Evolutionary conservation across 176 grass and related monocot genomes (phyloP).

Genomic region (Saccharum spontaneum): DNA sequence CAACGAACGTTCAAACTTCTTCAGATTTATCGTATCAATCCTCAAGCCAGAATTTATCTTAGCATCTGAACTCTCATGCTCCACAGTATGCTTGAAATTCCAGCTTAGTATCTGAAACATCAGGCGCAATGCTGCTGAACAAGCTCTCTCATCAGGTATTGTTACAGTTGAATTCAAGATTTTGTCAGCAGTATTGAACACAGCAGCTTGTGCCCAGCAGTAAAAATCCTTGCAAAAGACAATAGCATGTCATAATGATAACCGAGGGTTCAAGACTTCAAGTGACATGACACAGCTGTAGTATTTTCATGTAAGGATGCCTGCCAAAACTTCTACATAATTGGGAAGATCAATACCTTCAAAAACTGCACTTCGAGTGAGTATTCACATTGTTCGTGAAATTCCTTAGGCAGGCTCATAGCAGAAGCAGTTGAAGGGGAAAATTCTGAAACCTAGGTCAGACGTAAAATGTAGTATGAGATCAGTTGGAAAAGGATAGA

Average conservation of each 20-base stretch:
- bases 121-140: constrained; percentile 70
- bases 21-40: constrained; percentile 70
- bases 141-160: constrained; percentile 71
- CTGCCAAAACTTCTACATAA: background rate
- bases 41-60: constrained; percentile 75
- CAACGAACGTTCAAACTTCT: constrained; percentile 85
- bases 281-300: constrained; percentile 12
- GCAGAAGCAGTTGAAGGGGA: constrained; percentile 87
- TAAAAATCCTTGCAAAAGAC: constrained; percentile 82
- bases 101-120: constrained; percentile 98
- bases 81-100: constrained; percentile 63
- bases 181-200: constrained; percentile 62
- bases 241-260: constrained; percentile 32
- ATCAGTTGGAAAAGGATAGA: constrained; percentile 15
- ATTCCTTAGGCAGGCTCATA: constrained; percentile 91
- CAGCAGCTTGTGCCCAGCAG: constrained; percentile 89
- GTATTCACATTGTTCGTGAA: constrained; percentile 76
- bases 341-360: constrained; percentile 56
- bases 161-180: constrained; percentile 63
- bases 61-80: constrained; percentile 51
- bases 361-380: constrained; percentile 89
- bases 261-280: constrained; percentile 20
- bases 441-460: constrained; percentile 87
- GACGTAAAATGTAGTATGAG: constrained; percentile 22
- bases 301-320: constrained; percentile 4